A percentile compares a stretch with the other conserved stretches of the same genome.
Conservation (phyloP, 208 protist species). For the Angomonas ambiguus region DNA sequence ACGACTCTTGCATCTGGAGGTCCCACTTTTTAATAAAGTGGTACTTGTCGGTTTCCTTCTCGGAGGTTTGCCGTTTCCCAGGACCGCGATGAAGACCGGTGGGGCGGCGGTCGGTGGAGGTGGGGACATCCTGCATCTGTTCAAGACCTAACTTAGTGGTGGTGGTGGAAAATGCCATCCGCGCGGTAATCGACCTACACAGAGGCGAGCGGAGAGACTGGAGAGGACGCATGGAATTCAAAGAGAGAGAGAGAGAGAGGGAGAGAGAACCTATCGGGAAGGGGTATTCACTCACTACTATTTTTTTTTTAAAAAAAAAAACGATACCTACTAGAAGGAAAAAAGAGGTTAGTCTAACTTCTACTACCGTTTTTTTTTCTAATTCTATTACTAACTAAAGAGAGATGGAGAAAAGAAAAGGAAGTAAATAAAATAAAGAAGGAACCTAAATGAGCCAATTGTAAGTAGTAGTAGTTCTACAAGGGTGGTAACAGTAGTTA, state of each 20-base stretch:
- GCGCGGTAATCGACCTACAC: too few species aligned
- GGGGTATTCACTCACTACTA: not conserved
- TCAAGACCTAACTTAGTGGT: conserved; percentile 44
- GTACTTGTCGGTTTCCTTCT: conserved; percentile 62
- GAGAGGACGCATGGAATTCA: not conserved
- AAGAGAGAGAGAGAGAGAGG: conserved; percentile 5
- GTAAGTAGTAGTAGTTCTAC: too few species aligned
- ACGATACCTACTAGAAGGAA: too few species aligned
- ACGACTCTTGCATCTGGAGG: conserved; percentile 75
- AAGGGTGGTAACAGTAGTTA: not conserved
- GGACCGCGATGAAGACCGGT: conserved; percentile 78
- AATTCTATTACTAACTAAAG: not conserved
- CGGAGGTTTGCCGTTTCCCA: conserved; percentile 76
- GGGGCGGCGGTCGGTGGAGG: conserved; percentile 75
- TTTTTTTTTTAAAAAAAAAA: not conserved
- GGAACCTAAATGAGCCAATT: too few species aligned
- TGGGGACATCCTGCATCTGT: conserved; percentile 84
- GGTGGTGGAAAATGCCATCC: too few species aligned
- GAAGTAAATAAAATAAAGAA: not conserved
- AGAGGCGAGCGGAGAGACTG: conserved; percentile 15
- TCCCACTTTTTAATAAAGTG: conserved; percentile 86
- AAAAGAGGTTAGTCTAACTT: not conserved
- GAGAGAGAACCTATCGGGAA: not conserved
- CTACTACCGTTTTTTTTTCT: conserved; percentile 9
- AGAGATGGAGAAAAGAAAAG: not conserved